phyloP scores from a whole-genome alignment of 768 basidiomycete genomes.

The Gautieria morchelliformis region DNA sequence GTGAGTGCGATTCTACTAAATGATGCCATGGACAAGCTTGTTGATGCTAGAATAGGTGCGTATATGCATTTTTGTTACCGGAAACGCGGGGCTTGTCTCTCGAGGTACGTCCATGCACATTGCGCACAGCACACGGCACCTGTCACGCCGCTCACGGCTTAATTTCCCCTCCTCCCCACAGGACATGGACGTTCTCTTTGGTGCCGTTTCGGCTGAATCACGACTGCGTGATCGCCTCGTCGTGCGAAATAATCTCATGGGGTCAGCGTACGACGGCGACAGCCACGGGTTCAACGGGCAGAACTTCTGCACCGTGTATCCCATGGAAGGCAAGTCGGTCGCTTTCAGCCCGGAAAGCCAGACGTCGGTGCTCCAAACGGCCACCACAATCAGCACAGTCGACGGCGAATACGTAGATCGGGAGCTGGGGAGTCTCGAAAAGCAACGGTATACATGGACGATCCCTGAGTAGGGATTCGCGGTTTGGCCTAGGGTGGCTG shows the following conservation, averaged over 20 bases:
- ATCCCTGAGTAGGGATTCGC: background rate
- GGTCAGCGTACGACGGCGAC: background rate
- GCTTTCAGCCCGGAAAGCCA: background rate
- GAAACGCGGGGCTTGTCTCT: conserved; percentile 54
- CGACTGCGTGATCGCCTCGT: conserved; percentile 21
- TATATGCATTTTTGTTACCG: conserved; percentile 31
- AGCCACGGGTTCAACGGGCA: background rate
- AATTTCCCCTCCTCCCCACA: background rate
- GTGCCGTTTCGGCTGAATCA: conserved; percentile 43
- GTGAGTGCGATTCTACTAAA: conserved; percentile 32
- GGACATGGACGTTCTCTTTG: conserved; percentile 49
- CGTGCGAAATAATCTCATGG: conserved; percentile 2
- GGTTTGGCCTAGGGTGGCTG: background rate
- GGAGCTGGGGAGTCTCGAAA: background rate
- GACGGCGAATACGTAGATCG: background rate
- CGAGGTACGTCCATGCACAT: background rate
- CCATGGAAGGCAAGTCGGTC: background rate
- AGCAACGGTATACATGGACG: background rate
- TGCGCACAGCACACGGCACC: too few relatives aligned
- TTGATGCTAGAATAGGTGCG: background rate
- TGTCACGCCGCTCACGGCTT: conserved; percentile 20
- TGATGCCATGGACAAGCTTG: background rate
- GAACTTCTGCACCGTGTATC: background rate
- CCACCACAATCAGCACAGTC: too few relatives aligned
- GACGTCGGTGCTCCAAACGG: background rate